Conservation (phyloP, 768 basidiomycete genomes). For the Infundibulicybe gibba region DNA sequence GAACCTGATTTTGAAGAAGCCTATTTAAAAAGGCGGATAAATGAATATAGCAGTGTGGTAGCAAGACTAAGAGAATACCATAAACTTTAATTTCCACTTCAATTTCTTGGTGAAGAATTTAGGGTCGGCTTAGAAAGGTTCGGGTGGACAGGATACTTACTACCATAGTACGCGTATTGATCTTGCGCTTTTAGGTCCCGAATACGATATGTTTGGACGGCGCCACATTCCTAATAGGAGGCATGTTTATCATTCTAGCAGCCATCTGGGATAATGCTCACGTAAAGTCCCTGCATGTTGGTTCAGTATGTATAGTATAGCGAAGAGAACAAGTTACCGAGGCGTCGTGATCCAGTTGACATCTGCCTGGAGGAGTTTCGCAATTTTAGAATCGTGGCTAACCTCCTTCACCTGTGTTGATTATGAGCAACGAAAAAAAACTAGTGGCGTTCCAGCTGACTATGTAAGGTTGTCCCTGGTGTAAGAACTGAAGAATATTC, state of each 20-base stretch:
- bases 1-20: conserved; percentile 79
- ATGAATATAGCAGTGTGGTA: neutral
- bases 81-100: conserved; percentile 69
- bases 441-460: conserved; percentile 32
- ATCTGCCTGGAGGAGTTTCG: conserved; percentile 66
- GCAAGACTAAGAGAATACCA: conserved; percentile 39
- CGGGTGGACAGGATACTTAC: conserved; percentile 35
- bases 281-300: conserved; percentile 64
- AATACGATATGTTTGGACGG: conserved; percentile 73
- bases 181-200: conserved; percentile 56
- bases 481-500: conserved; percentile 60
- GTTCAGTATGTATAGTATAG: neutral
- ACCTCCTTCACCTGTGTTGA: conserved; percentile 64
- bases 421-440: neutral
- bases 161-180: conserved; percentile 65
- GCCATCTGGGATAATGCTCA: conserved; percentile 23
- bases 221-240: conserved; percentile 61
- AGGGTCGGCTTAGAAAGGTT: neutral
- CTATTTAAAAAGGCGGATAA: conserved; percentile 24
- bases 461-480: conserved; percentile 80
- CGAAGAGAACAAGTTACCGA: conserved; percentile 33
- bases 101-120: conserved; percentile 38
- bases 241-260: neutral
- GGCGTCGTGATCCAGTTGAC: conserved; percentile 83
- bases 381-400: conserved; percentile 73